A percentile compares a stretch with the other conserved stretches of the same genome.
Evolutionary conservation across 352 stramenopile genomes (phyloP).

Genomic region (Phytophthora sansomeana): DNA sequence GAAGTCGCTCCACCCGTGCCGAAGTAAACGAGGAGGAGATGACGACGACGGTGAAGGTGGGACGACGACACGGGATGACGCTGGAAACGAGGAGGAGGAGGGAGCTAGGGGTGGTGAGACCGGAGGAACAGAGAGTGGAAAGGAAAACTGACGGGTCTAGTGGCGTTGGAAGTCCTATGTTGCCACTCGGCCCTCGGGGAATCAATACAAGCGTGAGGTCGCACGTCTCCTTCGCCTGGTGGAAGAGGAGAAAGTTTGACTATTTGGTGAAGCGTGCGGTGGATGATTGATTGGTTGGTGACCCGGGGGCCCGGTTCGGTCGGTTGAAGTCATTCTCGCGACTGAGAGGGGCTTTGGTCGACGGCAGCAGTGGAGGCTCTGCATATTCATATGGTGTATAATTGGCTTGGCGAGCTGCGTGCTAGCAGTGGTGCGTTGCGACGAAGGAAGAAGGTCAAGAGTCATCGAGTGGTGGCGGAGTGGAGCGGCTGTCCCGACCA

Average conservation of each 20-base stretch:
- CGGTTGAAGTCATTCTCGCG: conserved; percentile 27
- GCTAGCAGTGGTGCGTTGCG: conserved; percentile 7
- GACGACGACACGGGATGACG: conserved; percentile 30
- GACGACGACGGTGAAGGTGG: conserved; percentile 31
- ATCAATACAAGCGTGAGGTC: conserved; percentile 33
- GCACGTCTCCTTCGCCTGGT: conserved; percentile 26
- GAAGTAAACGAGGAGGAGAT: conserved; percentile 14
- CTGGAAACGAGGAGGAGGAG: conserved; percentile 19
- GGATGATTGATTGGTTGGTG: conserved; percentile 33
- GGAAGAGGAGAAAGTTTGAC: conserved; percentile 31
- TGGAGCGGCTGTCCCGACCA: conserved; percentile 27
- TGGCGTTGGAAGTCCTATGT: conserved; percentile 34
- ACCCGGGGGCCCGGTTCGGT: conserved; percentile 17
- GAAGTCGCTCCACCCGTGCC: conserved; percentile 28
- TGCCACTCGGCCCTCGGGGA: conserved; percentile 26
- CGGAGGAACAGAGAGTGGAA: conserved; percentile 42
- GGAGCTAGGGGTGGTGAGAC: conserved; percentile 19
- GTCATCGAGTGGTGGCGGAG: conserved; percentile 34
- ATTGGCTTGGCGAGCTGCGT: conserved; percentile 35
- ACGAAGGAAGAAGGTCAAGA: conserved; percentile 23
- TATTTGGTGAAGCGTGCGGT: conserved; percentile 33
- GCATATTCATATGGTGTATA: conserved; percentile 51
- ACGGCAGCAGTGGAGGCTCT: conserved; percentile 35
- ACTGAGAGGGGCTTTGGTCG: conserved; percentile 24
- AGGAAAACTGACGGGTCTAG: conserved; percentile 25